These are phyloP conservation scores for Alternaria angustiovoidea DNA, from an alignment of 2,329 filamentous ascomycete genomes.

Conservation along the genomic window DNA sequence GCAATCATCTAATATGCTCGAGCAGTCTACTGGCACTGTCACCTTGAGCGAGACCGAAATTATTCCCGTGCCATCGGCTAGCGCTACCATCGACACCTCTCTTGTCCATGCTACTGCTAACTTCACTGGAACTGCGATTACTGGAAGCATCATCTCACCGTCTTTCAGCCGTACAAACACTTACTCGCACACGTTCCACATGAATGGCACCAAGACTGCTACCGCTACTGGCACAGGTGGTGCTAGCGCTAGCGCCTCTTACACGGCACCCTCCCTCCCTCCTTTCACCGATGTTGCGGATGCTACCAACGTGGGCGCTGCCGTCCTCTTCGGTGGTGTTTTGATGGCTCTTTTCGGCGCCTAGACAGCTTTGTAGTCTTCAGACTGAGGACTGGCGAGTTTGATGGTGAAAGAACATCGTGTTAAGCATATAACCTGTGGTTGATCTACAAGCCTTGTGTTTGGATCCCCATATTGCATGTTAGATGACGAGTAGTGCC, in stretches of 20 bases:
- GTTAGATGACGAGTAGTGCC: neutral
- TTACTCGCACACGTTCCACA: neutral
- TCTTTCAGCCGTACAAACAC: neutral
- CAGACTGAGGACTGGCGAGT: neutral
- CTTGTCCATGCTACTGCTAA: neutral
- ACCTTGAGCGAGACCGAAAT: neutral
- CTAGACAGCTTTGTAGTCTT: neutral
- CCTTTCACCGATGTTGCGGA: conserved; percentile 12
- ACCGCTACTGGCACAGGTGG: conserved; percentile 1
- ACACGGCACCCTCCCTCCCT: neutral
- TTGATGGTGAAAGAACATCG: neutral
- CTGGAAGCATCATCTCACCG: neutral
- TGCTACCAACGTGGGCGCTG: conserved; percentile 6
- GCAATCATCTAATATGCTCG: neutral
- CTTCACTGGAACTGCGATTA: neutral
- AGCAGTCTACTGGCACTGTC: neutral
- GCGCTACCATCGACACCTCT: neutral
- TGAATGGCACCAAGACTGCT: conserved; percentile 2
- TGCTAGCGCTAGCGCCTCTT: conserved; percentile 4
- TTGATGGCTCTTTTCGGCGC: conserved; percentile 10
- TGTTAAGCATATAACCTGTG: neutral
- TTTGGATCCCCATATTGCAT: neutral
- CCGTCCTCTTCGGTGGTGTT: conserved; percentile 7
- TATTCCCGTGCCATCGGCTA: neutral
- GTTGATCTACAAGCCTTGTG: neutral